A percentile compares a stretch with the other conserved stretches of the same genome.
These are phyloP conservation scores for Ophiocordyceps robertsii DNA, from an alignment of 2,329 filamentous ascomycete species.

Conservation along the genomic window DNA sequence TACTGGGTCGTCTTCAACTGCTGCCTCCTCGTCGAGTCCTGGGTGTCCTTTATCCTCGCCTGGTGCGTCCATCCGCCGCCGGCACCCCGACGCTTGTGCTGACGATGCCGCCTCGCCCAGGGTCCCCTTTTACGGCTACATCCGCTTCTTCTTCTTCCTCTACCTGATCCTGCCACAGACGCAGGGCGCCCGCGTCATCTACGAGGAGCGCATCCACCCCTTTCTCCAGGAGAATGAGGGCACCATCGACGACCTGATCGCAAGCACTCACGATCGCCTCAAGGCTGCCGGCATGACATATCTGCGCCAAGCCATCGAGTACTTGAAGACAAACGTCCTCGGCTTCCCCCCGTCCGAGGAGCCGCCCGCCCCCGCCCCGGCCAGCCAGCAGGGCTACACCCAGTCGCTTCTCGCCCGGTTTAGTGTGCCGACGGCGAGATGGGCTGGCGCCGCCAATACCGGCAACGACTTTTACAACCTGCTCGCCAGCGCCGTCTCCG, in stretches of 20 bases:
- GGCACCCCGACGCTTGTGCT: background rate
- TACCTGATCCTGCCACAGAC: slow-evolving; percentile 96
- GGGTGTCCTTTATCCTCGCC: slow-evolving; percentile 72
- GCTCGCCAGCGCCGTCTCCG: slow-evolving; percentile 59
- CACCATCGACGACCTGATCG: slow-evolving; percentile 84
- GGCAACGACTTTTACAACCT: slow-evolving; percentile 62
- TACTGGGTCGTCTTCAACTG: slow-evolving; percentile 93
- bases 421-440: slow-evolving; percentile 60
- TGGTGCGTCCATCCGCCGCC: slow-evolving; percentile 38
- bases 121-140: slow-evolving; percentile 89
- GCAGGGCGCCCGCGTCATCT: slow-evolving; percentile 80
- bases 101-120: slow-evolving; percentile 19
- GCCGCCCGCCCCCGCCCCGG: slow-evolving; percentile 23
- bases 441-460: slow-evolving; percentile 31
- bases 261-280: slow-evolving; percentile 63
- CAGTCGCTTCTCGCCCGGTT: slow-evolving; percentile 76
- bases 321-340: slow-evolving; percentile 64
- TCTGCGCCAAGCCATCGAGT: slow-evolving; percentile 56
- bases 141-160: slow-evolving; percentile 74
- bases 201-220: slow-evolving; percentile 74
- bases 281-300: slow-evolving; percentile 66
- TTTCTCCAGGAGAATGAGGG: slow-evolving; percentile 78
- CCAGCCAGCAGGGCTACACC: slow-evolving; percentile 50
- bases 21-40: slow-evolving; percentile 70
- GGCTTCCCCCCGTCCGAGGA: slow-evolving; percentile 50